A percentile compares a stretch with the other conserved stretches of the same genome.
These are phyloP conservation scores for Cicer chorassanicum DNA, from an alignment of 306 rosid species.

Conservation along the genomic window DNA sequence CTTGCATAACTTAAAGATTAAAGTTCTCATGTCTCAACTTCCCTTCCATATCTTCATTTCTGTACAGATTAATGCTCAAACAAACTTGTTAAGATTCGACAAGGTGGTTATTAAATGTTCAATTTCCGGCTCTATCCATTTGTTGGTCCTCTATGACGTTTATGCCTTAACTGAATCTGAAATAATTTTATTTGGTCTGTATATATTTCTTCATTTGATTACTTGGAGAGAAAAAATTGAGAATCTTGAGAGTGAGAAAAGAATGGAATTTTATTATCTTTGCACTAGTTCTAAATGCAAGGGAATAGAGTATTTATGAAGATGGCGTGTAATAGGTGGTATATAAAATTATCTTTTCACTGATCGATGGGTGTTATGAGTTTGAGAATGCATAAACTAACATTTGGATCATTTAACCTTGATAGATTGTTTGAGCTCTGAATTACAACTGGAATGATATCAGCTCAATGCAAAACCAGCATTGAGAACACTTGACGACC, in stretches of 20 bases:
- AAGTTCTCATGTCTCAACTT: slow-evolving; percentile 25
- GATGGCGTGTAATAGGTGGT: no score
- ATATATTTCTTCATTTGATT: slow-evolving; percentile 33
- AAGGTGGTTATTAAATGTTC: slow-evolving; percentile 42
- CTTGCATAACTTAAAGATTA: slow-evolving; percentile 5
- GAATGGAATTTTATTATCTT: slow-evolving; percentile 2
- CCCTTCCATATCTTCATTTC: slow-evolving; percentile 34
- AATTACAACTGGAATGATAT: no score
- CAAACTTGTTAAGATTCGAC: slow-evolving; percentile 42
- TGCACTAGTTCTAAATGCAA: slow-evolving; percentile 5
- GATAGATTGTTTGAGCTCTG: no score
- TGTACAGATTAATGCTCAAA: slow-evolving; percentile 47
- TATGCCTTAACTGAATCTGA: slow-evolving; percentile 40
- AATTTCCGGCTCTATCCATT: slow-evolving; percentile 29
- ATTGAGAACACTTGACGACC: no score
- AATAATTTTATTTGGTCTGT: slow-evolving; percentile 43
- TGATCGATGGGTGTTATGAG: no score
- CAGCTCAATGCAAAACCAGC: no score
- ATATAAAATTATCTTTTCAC: no score
- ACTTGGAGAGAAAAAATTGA: slow-evolving; percentile 5
- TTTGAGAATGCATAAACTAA: no score
- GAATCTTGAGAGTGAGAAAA: not conserved
- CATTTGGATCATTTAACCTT: no score
- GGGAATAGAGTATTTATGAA: not conserved
- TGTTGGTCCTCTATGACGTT: slow-evolving; percentile 29